phyloP scores from a whole-genome alignment of 495 filamentous ascomycete genomes.

The Penicillium longicatenatum region DNA sequence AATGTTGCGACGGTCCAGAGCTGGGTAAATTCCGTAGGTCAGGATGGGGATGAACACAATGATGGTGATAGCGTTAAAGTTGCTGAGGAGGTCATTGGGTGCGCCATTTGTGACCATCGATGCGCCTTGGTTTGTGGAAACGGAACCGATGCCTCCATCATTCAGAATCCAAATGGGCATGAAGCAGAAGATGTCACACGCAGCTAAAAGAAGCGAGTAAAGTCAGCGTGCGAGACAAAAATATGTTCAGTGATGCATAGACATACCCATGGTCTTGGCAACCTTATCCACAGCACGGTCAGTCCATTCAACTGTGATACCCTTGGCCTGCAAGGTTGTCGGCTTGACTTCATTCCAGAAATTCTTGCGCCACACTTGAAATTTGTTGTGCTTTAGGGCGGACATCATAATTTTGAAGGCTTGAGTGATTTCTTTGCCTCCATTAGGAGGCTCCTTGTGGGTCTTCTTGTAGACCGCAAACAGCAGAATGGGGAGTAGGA shows the following conservation, averaged over 20 bases:
- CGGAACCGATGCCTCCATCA: conserved; percentile 50
- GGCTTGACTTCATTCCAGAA: conserved; percentile 71
- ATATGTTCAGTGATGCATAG: background rate
- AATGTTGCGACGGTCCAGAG: conserved; percentile 54
- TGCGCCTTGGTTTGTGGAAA: conserved; percentile 54
- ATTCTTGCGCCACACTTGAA: conserved; percentile 54
- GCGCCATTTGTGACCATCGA: conserved; percentile 67
- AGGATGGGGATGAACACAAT: conserved; percentile 65
- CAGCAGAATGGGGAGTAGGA: conserved; percentile 55
- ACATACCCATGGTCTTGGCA: conserved; percentile 39
- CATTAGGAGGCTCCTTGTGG: conserved; percentile 50
- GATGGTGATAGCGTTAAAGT: conserved; percentile 70
- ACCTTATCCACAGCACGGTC: conserved; percentile 53
- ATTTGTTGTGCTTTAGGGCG: conserved; percentile 57
- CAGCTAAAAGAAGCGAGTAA: conserved; percentile 19
- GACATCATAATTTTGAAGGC: conserved; percentile 56
- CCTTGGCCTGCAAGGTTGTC: conserved; percentile 51
- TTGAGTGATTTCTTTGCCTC: conserved; percentile 52
- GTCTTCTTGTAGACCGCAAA: conserved; percentile 49
- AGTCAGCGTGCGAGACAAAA: background rate
- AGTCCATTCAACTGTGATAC: conserved; percentile 47
- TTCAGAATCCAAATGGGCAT: conserved; percentile 55
- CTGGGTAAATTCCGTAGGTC: conserved; percentile 64
- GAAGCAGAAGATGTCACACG: conserved; percentile 56
- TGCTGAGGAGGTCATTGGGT: conserved; percentile 69